Evolutionary conservation across 768 basidiomycete genomes (phyloP).

Genomic region (Dictyophora rubrovolvata): DNA sequence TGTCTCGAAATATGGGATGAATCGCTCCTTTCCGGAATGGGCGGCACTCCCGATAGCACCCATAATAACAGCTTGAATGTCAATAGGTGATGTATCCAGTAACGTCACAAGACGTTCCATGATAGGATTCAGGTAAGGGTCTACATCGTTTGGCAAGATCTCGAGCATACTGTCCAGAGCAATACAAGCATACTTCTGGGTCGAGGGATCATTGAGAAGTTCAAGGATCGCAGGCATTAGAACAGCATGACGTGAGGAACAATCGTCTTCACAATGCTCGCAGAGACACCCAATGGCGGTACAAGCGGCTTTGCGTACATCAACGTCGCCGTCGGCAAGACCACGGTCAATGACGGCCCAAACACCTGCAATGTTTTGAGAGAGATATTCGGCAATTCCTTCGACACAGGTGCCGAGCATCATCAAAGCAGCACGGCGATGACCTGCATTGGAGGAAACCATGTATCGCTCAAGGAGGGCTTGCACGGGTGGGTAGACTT

Average conservation of each 20-base stretch:
- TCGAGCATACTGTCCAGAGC: conserved; percentile 95
- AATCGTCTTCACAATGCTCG: conserved; percentile 95
- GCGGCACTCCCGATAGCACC: conserved; percentile 98
- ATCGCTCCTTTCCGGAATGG: conserved; percentile 85
- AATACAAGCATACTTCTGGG: conserved; percentile 90
- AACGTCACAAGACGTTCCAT: conserved; percentile 89
- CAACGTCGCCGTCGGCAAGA: conserved; percentile 70
- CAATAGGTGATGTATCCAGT: conserved; percentile 75
- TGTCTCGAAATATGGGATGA: conserved; percentile 88
- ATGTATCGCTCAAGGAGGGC: conserved; percentile 78
- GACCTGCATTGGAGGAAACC: conserved; percentile 61
- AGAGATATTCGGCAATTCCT: conserved; percentile 97
- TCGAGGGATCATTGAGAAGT: conserved; percentile 75
- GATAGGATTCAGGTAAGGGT: conserved; percentile 83
- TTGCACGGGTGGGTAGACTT: conserved; percentile 91
- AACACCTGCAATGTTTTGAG: conserved; percentile 71
- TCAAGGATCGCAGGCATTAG: conserved; percentile 90
- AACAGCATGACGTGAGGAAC: conserved; percentile 66
- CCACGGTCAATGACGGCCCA: conserved; percentile 93
- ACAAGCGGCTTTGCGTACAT: conserved; percentile 92
- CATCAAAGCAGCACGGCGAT: conserved; percentile 88
- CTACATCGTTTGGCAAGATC: conserved; percentile 83
- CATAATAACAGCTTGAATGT: conserved; percentile 89
- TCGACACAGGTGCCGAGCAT: conserved; percentile 94
- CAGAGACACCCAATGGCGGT: conserved; percentile 92